Base-by-base conservation (phyloP, 768 basidiomycete genomes). In the Mycena albidolilacea region DNA sequence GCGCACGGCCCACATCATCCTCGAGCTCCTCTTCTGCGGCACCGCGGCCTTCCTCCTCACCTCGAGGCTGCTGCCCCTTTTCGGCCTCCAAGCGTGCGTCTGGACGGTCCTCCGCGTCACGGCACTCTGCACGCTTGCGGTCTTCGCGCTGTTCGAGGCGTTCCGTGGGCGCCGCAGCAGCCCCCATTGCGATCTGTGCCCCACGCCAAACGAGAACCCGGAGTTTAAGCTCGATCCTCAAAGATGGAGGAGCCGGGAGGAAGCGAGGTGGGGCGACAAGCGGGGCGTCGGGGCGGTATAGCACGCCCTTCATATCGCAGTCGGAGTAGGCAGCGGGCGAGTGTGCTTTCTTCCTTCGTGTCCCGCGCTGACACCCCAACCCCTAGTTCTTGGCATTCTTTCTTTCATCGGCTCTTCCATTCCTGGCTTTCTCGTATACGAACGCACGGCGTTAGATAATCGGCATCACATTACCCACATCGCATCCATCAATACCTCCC, bases 21-120 rank as follows among this genome's bases (percentile, higher is more conserved):
- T 48, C 46, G 73, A 74, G 65, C 65, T 74, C 17, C 60, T 74
- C 54, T 52, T 74, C 60, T 70, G 69, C 64, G 52, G 11, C 5
- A 43, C 58, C 17, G 9, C 46, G 0, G 63, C 73, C 6, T 71
- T 74, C 48, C 38, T 70, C 21, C 61, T 70, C 65, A 74, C 73
- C 17, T 55, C 44, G 10, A 69, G 65, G 3, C 69, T 74, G 5
- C 61, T 74, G 17, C 69, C 69, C 0, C 52, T 74, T 60, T 59
- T 74, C 44, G 61, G 54, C 2, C 64, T 74, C 7, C 73, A 67
- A n/a, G 14, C 54, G 0, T 14, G 61, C 12, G 3, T 37, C 17
- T 11, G 54, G 21, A 63, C 65, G 30, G 65, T 70, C 59, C 14
- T 63, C 14, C 73, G 69, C 2, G 73, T 74, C 1, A 74, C 73